These are phyloP conservation scores for Polytrichum formosum DNA, from an alignment of 225 moss, liverwort and hornwort species.

Conservation along the genomic window DNA sequence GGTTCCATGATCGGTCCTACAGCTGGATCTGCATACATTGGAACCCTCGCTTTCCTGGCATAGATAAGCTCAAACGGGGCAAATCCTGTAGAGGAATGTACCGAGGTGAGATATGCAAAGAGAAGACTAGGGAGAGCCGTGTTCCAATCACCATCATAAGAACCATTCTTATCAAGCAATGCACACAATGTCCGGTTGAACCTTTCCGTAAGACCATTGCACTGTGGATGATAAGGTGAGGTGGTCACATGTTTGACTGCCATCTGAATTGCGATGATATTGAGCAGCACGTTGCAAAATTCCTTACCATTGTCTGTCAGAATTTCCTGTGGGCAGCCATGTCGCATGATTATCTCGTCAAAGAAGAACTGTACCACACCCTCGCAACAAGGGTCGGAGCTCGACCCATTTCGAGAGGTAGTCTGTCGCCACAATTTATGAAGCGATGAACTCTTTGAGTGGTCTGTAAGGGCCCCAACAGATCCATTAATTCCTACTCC, in stretches of 20 bases:
- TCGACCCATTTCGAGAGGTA: neutral
- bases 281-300: neutral
- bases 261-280: neutral
- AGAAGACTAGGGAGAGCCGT: neutral
- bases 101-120: neutral
- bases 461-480: no score
- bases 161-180: neutral
- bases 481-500: neutral
- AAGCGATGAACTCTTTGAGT: neutral
- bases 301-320: neutral
- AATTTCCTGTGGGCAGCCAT: neutral
- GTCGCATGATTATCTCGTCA: neutral
- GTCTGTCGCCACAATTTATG: neutral
- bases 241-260: neutral
- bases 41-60: neutral
- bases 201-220: neutral
- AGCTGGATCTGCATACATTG: neutral
- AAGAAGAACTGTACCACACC: neutral
- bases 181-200: neutral
- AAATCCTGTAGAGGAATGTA: neutral
- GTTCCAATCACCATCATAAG: neutral
- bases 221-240: neutral
- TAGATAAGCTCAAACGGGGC: neutral
- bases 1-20: neutral
- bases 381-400: neutral